Evolutionary conservation across 1,284 basidiomycete species (phyloP), one percentile per base, ranked within the genome.

Genomic region (Fistulinella staudtii): DNA sequence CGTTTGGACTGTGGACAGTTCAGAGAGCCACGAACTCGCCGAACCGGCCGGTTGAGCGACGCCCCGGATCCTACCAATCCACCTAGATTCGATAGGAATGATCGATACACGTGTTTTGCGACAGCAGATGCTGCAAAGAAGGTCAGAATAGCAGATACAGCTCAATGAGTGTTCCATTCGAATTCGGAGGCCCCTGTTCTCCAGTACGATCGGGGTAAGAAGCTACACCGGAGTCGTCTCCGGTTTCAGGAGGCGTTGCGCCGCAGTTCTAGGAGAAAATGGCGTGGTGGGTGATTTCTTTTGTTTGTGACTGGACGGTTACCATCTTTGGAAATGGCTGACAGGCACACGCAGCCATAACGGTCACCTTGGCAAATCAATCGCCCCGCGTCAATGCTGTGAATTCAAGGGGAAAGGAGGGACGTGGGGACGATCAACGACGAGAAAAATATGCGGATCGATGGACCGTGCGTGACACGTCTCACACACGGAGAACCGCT

Each of bases 371-470:
- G 33, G 35, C 36, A 42, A 30, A 39, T 40, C 50, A 46, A 36
- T 22, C n/a, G n/a, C n/a, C n/a, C n/a, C n/a, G n/a, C 18, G 21
- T 15, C 20, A 25, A 30, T 35, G n/a, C 34, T 15, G 39, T 43
- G 39, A 52, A n/a, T n/a, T n/a, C n/a, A 58, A 38, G 13, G 38
- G 37, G 21, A 20, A 14, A n/a, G n/a, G 24, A 15, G 14, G 20
- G 25, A n/a, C 1, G 5, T 35, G 34, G 17, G 5, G 8, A 9
- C 15, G 14, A n/a, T n/a, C n/a, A n/a, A n/a, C n/a, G 37, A 36
- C 28, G 34, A 39, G 42, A 37, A 24, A 31, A 36, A 43, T 22
- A 14, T 25, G 30, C 36, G 45, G 47, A 51, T 56, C 45, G 53
- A 44, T 60, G 38, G 2, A 36, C 28, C 14, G 31, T 36, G 8